Evolutionary conservation across 352 stramenopile genomes (phyloP), one percentile per base, ranked within the genome.

Genomic region (Pythium aphanidermatum): DNA sequence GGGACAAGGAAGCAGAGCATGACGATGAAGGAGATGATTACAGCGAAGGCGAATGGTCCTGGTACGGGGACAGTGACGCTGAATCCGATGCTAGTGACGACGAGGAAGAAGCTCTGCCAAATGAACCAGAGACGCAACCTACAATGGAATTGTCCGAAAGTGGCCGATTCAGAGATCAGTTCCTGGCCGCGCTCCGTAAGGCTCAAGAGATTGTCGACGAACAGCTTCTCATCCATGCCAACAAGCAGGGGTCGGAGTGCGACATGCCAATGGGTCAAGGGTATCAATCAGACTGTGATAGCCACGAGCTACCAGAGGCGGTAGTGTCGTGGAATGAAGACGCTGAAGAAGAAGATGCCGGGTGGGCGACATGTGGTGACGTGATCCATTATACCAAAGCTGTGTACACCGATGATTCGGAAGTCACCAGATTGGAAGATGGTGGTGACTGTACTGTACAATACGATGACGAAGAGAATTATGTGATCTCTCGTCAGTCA

Each of bases 251-350:
- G 4, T 40, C 53, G 39, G 55, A 82, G 10, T 34, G 53, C 11
- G 66, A 87, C 27, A 36, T 46, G 10, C 50, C 70, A 21, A 56
- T 66, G 26, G 79, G 79, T 5, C 79, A 93, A 46, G 82, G 77
- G 2, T 83, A 92, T 36, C 69, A 63, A 16, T 93, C 82, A 20
- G 82, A 90, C 43, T 81, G 62, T 27, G 75, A 89, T 28, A 61
- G 67, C n/a, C 48, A 61, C 12, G 60, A 81, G 21, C 53, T 59
- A 0, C 28, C 38, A 3, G n/a, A n/a, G n/a, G n/a, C n/a, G n/a
- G n/a, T n/a, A n/a, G n/a, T n/a, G n/a, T n/a, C n/a, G n/a, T 61
- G 67, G 50, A 43, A 53, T 33, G 19, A 29, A 27, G 24, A 16
- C 3, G 60, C 27, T 14, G 12, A 45, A 16, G 8, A 58, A 10